Evolutionary conservation across 306 rosid species (phyloP).

Genomic region (Abrus pulchellus): DNA sequence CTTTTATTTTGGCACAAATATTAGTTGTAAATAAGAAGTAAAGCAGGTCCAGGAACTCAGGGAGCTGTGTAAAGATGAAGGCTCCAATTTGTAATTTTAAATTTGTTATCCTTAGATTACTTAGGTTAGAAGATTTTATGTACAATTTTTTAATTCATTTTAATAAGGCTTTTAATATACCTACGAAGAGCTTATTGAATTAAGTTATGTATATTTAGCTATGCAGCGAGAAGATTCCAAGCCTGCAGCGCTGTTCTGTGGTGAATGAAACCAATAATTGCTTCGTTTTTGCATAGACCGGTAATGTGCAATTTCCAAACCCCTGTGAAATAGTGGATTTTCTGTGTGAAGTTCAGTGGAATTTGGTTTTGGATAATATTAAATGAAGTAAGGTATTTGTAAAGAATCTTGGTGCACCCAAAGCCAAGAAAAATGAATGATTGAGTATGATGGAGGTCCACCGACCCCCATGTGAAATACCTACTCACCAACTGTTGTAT

Average conservation of each 20-base stretch:
- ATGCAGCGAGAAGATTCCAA: constrained; percentile 10
- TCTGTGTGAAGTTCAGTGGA: constrained; percentile 32
- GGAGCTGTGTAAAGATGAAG: no score
- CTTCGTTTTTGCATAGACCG: neutral
- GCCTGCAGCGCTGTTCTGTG: neutral
- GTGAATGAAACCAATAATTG: neutral
- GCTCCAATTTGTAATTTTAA: neutral
- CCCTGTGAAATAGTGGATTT: neutral
- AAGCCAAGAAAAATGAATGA: neutral
- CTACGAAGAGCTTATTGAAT: no score
- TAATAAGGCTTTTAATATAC: no score
- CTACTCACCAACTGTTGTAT: neutral
- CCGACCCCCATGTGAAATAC: neutral
- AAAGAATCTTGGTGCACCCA: constrained; percentile 1
- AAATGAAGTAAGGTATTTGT: constrained; percentile 14
- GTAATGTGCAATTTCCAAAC: no score
- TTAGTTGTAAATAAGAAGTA: no score
- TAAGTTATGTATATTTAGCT: neutral
- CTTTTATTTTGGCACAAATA: no score
- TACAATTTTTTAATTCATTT: no score
- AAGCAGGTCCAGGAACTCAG: no score
- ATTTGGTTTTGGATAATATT: constrained; percentile 37
- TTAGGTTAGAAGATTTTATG: no score
- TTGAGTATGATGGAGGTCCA: neutral
- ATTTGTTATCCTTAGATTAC: neutral